These are phyloP conservation scores for Leucocoprinus birnbaumii DNA, from an alignment of 768 basidiomycete genomes.

Conservation along the genomic window DNA sequence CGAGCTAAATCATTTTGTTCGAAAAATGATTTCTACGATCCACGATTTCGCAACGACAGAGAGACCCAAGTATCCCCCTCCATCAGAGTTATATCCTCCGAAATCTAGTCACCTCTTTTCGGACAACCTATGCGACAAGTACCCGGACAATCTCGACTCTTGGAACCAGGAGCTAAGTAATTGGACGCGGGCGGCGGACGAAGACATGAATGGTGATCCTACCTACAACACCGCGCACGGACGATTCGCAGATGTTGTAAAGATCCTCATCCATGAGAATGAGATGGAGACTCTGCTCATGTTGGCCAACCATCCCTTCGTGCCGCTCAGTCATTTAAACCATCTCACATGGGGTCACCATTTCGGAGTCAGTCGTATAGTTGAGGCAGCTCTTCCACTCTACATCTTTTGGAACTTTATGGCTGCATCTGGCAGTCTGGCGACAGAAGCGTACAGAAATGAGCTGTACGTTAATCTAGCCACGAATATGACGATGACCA, in stretches of 20 bases:
- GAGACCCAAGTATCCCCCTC: slow-evolving; percentile 26
- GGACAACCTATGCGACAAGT: slow-evolving; percentile 23
- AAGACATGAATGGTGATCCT: neutral
- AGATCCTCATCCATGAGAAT: slow-evolving; percentile 32
- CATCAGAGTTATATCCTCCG: slow-evolving; percentile 11
- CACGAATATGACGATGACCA: slow-evolving; percentile 5
- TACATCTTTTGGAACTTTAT: slow-evolving; percentile 37
- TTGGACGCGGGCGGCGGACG: slow-evolving; percentile 25
- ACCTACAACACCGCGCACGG: slow-evolving; percentile 21
- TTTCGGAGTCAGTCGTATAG: slow-evolving; percentile 29
- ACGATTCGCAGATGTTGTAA: slow-evolving; percentile 31
- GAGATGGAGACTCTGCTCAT: slow-evolving; percentile 27
- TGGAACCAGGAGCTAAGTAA: slow-evolving; percentile 26
- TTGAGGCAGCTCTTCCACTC: slow-evolving; percentile 19
- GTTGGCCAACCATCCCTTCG: slow-evolving; percentile 32
- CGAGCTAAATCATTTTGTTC: slow-evolving; percentile 30
- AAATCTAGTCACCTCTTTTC: slow-evolving; percentile 25
- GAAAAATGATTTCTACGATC: slow-evolving; percentile 25
- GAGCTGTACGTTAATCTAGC: slow-evolving; percentile 20
- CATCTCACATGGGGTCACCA: slow-evolving; percentile 28
- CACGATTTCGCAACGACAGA: slow-evolving; percentile 33
- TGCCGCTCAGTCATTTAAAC: slow-evolving; percentile 24
- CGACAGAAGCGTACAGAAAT: slow-evolving; percentile 23
- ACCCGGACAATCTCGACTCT: slow-evolving; percentile 27
- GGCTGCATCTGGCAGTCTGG: slow-evolving; percentile 25